Base-by-base conservation (phyloP, 1,284 basidiomycete genomes). In the Sphaerobolus stellatus region DNA sequence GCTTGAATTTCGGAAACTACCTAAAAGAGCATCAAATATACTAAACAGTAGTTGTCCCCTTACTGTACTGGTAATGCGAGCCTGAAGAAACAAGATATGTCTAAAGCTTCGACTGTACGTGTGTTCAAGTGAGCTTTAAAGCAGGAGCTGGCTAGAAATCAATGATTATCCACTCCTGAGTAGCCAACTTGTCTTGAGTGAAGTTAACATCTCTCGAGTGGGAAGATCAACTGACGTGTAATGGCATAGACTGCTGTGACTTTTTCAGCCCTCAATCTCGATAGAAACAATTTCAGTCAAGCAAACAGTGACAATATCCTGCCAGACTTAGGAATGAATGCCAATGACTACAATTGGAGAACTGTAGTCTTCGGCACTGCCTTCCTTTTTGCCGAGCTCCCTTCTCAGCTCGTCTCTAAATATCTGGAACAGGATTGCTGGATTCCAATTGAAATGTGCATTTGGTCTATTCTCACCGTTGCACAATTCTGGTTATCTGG, bases 341-440 rank as follows among this genome's bases (percentile, higher is more conserved):
- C 83, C 0, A 65, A 87, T 57, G 81, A 87, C 61, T 86, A 77
- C 66, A 88, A 90, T 66, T 66, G 81, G 33, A 88, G 84, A 14
- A 88, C 85, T 59, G 81, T 73, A 1, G 55, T 86, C 2, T 81
- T 79, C 59, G 74, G 79, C 48, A 57, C 86, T 1, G 69, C 79
- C 36, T 88, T 88, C 68, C 68, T 88, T 33, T 71, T 66, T 31
- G 82, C 83, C 4, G 84, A 86, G 62, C 67, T 88, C 27, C 86
- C 87, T n/a, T 87, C 85, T 1, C 86, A 88, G 60, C 71, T 90
- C 14, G 68, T 90, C 41, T 87, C 84, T 3, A 90, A 88, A 67
- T 74, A 81, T 75, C 52, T 82, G 34, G 85, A 86, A 3, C 83
- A 84, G 2, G 86, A 88, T 66, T 73, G 80, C 25, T 89, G 85